Percentiles rank a stretch among this genome's conserved stretches.
These are phyloP conservation scores for Tilletia caries DNA, from an alignment of 1,284 basidiomycete species.

Conservation along the genomic window DNA sequence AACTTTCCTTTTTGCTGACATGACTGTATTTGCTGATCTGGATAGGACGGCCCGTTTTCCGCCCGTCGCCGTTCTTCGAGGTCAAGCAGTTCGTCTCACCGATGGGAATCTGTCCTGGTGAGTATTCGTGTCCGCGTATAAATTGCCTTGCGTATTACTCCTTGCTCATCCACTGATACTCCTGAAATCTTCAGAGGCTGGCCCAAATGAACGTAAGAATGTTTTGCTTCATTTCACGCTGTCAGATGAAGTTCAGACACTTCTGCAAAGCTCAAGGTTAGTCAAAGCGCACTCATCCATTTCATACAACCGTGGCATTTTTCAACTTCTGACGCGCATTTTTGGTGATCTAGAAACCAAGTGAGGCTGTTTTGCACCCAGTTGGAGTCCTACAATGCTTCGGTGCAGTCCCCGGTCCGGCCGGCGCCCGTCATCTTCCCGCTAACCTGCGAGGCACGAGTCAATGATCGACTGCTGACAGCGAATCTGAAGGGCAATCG, in stretches of 20 bases:
- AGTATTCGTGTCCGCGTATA: not conserved
- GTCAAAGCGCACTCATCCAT: not conserved
- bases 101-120: slow-evolving; percentile 13
- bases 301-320: not conserved
- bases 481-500: slow-evolving; percentile 45
- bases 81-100: slow-evolving; percentile 35
- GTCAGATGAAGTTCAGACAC: slow-evolving; percentile 25
- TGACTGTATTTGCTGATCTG: not conserved
- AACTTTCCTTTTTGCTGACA: not conserved
- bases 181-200: slow-evolving; percentile 40
- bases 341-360: slow-evolving; percentile 19
- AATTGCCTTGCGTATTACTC: too few relatives aligned
- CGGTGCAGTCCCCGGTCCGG: slow-evolving; percentile 20
- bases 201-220: slow-evolving; percentile 30
- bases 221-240: slow-evolving; percentile 29
- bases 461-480: slow-evolving; percentile 34
- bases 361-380: slow-evolving; percentile 43
- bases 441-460: slow-evolving; percentile 38
- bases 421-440: slow-evolving; percentile 45
- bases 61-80: slow-evolving; percentile 44
- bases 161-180: too few relatives aligned
- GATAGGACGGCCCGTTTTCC: slow-evolving; percentile 21
- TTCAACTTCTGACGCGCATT: not conserved
- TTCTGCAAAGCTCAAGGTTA: slow-evolving; percentile 22
- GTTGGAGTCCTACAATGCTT: slow-evolving; percentile 34